Conservation (phyloP, 306 rosid species). For the Prunus kanzakura region DNA sequence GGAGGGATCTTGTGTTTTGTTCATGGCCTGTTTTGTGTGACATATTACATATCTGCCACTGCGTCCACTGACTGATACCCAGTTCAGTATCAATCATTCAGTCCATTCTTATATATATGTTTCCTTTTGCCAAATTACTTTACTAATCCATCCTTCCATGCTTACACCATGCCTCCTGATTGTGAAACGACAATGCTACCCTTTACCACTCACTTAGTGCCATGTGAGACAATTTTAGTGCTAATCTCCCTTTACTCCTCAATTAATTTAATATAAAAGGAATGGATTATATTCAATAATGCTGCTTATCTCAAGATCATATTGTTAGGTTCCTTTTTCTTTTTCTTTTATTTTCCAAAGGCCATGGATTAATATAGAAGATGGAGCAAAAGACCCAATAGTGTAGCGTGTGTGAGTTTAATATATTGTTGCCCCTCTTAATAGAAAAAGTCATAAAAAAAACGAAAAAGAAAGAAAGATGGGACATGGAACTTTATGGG, state of each 20-base stretch:
- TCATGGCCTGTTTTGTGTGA: slow-evolving; percentile 71
- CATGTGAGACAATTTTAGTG: background rate
- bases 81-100: background rate
- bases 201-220: background rate
- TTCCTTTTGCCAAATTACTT: background rate
- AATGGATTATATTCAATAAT: too few relatives aligned
- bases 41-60: slow-evolving; percentile 74
- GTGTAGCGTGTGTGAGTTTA: too few relatives aligned
- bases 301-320: too few relatives aligned
- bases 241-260: background rate
- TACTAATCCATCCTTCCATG: slow-evolving; percentile 17
- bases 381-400: too few relatives aligned
- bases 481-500: too few relatives aligned
- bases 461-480: too few relatives aligned
- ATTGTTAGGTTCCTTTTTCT: too few relatives aligned
- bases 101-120: background rate
- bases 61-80: slow-evolving; percentile 33
- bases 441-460: too few relatives aligned
- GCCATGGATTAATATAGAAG: too few relatives aligned
- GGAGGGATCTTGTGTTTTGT: slow-evolving; percentile 89
- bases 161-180: background rate
- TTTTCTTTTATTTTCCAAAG: too few relatives aligned
- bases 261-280: background rate
- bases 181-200: slow-evolving; percentile 12
- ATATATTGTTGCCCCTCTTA: fast-evolving